Conservation (phyloP, 352 stramenopile species). For the Thalassiosira exigua region DNA sequence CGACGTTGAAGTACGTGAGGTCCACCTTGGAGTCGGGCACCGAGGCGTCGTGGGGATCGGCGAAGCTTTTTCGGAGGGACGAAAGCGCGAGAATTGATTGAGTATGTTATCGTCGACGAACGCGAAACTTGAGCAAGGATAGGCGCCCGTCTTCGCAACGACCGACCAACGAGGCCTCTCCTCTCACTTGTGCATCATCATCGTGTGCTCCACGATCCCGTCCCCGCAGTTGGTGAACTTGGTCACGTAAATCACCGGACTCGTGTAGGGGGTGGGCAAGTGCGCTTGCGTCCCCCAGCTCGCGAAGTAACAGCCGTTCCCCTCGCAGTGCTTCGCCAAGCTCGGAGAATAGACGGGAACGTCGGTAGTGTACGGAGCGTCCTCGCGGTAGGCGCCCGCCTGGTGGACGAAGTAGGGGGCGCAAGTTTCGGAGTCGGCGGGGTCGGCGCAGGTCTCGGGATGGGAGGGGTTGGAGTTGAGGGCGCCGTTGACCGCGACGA, state of each 20-base stretch:
- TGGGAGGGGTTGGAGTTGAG: slow-evolving; percentile 5
- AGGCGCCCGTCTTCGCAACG: not conserved
- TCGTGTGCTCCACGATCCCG: slow-evolving; percentile 39
- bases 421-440: not conserved
- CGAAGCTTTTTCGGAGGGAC: slow-evolving; percentile 14
- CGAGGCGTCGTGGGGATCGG: slow-evolving; percentile 3
- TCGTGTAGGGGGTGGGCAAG: slow-evolving; percentile 23
- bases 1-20: slow-evolving; percentile 39
- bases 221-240: slow-evolving; percentile 44
- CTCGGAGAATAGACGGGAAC: slow-evolving; percentile 21
- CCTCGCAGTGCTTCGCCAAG: slow-evolving; percentile 25
- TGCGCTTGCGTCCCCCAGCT: slow-evolving; percentile 44
- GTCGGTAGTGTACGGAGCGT: slow-evolving; percentile 16
- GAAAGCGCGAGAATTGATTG: not conserved
- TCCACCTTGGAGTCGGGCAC: slow-evolving; percentile 24
- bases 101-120: not conserved
- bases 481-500: slow-evolving; percentile 23
- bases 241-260: slow-evolving; percentile 32
- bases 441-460: not conserved
- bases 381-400: slow-evolving; percentile 30
- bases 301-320: slow-evolving; percentile 24
- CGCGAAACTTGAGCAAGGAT: not conserved
- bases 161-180: not conserved
- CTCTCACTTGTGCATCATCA: slow-evolving; percentile 53
- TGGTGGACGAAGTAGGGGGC: slow-evolving; percentile 34